Evolutionary conservation across 768 basidiomycete genomes (phyloP).

Genomic region (Rossbeevera mucosa): DNA sequence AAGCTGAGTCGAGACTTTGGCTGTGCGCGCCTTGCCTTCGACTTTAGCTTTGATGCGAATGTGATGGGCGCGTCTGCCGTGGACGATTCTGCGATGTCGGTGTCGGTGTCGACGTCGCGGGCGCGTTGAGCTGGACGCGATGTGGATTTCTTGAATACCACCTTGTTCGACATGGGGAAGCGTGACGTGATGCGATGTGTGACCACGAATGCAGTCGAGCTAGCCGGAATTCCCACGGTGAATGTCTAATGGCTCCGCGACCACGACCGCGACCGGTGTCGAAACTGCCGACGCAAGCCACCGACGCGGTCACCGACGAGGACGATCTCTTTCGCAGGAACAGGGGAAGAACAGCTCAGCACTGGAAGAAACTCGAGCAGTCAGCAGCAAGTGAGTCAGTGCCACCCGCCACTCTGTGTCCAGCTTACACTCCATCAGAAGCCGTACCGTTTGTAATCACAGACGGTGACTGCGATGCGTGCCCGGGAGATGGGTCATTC

Average conservation of each 20-base stretch:
- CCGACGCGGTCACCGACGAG: conserved; percentile 40
- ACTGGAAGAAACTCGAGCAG: conserved; percentile 59
- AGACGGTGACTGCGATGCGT: conserved; percentile 22
- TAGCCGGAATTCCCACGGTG: conserved; percentile 26
- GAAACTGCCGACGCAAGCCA: conserved; percentile 5
- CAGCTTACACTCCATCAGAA: conserved; percentile 18
- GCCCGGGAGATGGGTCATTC: conserved; percentile 24
- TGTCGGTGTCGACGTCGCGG: conserved; percentile 36
- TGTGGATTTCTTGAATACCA: conserved; percentile 43
- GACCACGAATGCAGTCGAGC: conserved; percentile 7
- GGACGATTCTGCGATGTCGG: conserved; percentile 19
- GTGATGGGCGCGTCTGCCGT: conserved; percentile 48
- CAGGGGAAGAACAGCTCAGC: conserved; percentile 46
- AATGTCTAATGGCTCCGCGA: conserved; percentile 31
- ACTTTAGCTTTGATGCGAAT: conserved; percentile 64
- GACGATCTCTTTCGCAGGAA: conserved; percentile 73
- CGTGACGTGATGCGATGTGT: conserved; percentile 25
- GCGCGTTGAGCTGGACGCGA: conserved; percentile 37
- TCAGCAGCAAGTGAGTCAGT: conserved; percentile 47
- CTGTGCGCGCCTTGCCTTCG: conserved; percentile 61
- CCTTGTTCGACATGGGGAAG: conserved; percentile 19
- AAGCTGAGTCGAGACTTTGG: conserved; percentile 73
- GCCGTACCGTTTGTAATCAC: conserved; percentile 18
- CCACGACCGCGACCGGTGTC: conserved; percentile 50
- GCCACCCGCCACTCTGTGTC: neutral